These are phyloP conservation scores for Zygoascus hellenicus DNA, from an alignment of 1,139 yeast genomes.

Conservation along the genomic window DNA sequence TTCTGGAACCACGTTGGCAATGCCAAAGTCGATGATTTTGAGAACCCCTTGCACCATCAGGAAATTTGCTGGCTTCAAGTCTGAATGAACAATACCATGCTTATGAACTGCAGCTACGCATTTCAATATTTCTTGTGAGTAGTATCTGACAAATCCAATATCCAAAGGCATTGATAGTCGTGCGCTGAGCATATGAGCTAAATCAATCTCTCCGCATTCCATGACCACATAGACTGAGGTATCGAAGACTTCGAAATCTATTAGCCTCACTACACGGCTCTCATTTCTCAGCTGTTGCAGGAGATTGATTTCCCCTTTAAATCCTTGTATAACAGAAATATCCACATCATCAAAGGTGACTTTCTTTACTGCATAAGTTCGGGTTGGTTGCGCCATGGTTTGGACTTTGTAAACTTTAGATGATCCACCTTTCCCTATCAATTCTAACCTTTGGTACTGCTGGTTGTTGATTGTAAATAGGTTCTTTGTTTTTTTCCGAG, in stretches of 20 bases:
- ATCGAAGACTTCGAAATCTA: slow-evolving; percentile 66
- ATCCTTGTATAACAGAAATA: slow-evolving; percentile 63
- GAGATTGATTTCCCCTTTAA: slow-evolving; percentile 85
- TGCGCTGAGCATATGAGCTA: slow-evolving; percentile 72
- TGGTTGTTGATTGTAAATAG: slow-evolving; percentile 47
- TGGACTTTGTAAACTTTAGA: slow-evolving; percentile 86
- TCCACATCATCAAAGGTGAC: slow-evolving; percentile 73
- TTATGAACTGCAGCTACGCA: slow-evolving; percentile 87
- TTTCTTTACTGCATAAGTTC: slow-evolving; percentile 72
- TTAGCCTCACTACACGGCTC: slow-evolving; percentile 69
- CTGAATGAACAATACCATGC: slow-evolving; percentile 89
- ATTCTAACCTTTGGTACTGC: slow-evolving; percentile 67
- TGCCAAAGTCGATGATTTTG: slow-evolving; percentile 93
- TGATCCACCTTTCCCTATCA: slow-evolving; percentile 88
- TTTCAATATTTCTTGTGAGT: slow-evolving; percentile 70
- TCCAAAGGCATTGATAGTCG: slow-evolving; percentile 53
- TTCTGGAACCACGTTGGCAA: slow-evolving; percentile 90
- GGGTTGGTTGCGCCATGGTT: slow-evolving; percentile 32
- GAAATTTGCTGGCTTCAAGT: slow-evolving; percentile 92
- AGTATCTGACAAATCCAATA: slow-evolving; percentile 71
- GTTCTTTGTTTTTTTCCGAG: slow-evolving; percentile 23
- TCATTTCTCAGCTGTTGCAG: slow-evolving; percentile 54
- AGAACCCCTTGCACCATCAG: slow-evolving; percentile 77
- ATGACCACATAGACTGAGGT: slow-evolving; percentile 68
- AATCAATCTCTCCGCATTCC: slow-evolving; percentile 94